Evolutionary conservation across 2,329 filamentous ascomycete species (phyloP).

Genomic region (Colletotrichum costaricense): DNA sequence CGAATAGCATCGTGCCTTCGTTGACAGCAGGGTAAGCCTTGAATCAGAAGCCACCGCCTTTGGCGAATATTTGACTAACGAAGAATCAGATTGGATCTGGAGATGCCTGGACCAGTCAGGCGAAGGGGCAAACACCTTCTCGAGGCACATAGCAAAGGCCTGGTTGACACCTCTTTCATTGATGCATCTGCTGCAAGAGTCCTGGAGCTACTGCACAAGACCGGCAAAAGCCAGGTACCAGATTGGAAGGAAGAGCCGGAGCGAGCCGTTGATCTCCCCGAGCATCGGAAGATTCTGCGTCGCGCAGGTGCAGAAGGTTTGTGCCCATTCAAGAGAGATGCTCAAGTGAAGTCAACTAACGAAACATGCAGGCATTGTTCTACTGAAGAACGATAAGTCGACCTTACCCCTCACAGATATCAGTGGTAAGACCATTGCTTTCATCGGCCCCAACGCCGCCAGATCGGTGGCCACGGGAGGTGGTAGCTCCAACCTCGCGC

Average conservation of each 20-base stretch:
- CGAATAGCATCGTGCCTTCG: conserved; percentile 43
- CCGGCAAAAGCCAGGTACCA: too few species aligned
- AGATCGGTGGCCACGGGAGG: neutral
- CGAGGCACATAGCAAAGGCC: neutral
- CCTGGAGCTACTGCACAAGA: too few species aligned
- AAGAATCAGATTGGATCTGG: conserved; percentile 42
- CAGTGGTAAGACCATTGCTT: neutral
- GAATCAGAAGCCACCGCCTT: conserved; percentile 34
- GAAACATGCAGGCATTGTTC: neutral
- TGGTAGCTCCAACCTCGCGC: neutral
- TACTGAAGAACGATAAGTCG: neutral
- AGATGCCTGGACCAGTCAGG: conserved; percentile 47
- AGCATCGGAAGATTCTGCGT: too few species aligned
- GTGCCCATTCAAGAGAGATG: neutral
- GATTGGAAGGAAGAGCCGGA: too few species aligned
- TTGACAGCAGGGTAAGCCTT: neutral
- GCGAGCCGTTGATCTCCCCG: too few species aligned
- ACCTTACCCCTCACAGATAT: neutral
- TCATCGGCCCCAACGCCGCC: neutral
- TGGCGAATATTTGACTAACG: conserved; percentile 41
- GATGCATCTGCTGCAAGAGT: neutral
- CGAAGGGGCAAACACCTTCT: conserved; percentile 5
- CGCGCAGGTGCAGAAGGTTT: too few species aligned
- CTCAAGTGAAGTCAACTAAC: neutral
- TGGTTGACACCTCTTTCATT: conserved; percentile 3